Evolutionary conservation across 345 rosid species (phyloP), one percentile per base, ranked within the genome.

Genomic region (Citrus australasica): DNA sequence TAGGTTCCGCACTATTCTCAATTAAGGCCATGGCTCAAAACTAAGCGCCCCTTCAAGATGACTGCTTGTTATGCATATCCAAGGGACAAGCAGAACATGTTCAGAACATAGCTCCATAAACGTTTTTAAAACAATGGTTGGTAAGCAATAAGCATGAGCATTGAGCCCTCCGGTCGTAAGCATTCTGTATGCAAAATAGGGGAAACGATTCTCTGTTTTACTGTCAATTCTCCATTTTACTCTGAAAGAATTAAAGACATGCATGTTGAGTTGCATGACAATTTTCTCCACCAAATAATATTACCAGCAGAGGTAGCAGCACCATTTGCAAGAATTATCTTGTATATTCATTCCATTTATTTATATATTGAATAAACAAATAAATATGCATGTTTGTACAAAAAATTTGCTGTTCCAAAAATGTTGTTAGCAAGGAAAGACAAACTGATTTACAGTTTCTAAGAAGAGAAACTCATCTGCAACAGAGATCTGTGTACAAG

Each of bases 391-490:
- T 78, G 80, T 83, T 33, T 73, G 82, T 83, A 86, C 86, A 66
- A 86, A 86, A 76, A 81, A 65, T 35, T 72, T 53, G 38, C 46
- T 60, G 67, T 60, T 71, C 83, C 78, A 78, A 76, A 59, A 79
- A 27, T 79, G 67, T 59, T 67, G 79, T 73, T 42, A n/a, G 51
- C 73, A 73, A 67, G 62, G 38, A 78, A 82, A 82, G 65, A 73
- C 76, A 32, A 55, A 70, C 76, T 56, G 75, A 76, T 81, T 83
- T 83, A 81, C 86, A 86, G 84, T 71, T 79, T 86, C 89, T 75
- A 87, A 77, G 85, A 78, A 83, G 81, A 85, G 86, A 79, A 83
- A 86, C 90, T 88, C 90, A 89, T 86, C 92, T 90, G 92, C 86
- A 82, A 73, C 79, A 77, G 77, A 81, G 72, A 79, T 80, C 82